Evolutionary conservation across 768 basidiomycete genomes (phyloP).

Genomic region (Paxillus involutus): DNA sequence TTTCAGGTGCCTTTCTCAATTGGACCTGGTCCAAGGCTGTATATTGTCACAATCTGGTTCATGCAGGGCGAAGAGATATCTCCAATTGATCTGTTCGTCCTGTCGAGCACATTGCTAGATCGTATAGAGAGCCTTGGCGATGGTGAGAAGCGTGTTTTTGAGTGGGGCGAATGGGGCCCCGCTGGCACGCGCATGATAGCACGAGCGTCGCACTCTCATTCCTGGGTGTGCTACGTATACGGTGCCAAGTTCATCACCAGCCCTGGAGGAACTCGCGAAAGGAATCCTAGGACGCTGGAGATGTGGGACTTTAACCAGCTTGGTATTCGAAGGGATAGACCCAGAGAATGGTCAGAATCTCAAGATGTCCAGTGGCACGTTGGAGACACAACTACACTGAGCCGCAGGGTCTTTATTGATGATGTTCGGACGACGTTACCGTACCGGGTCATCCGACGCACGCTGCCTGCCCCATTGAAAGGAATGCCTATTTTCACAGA

Average conservation of each 20-base stretch:
- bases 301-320: slow-evolving; percentile 55
- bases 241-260: slow-evolving; percentile 40
- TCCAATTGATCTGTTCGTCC: slow-evolving; percentile 43
- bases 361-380: slow-evolving; percentile 22
- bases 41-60: slow-evolving; percentile 47
- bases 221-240: slow-evolving; percentile 63
- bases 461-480: slow-evolving; percentile 11
- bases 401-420: slow-evolving; percentile 37
- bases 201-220: slow-evolving; percentile 34
- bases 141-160: slow-evolving; percentile 23
- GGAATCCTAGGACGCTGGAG: slow-evolving; percentile 27
- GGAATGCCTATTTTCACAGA: slow-evolving; percentile 17
- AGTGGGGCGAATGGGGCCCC: slow-evolving; percentile 57
- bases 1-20: slow-evolving; percentile 47
- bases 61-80: slow-evolving; percentile 24
- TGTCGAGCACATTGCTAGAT: slow-evolving; percentile 36
- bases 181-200: slow-evolving; percentile 42
- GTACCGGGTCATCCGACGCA: slow-evolving; percentile 38
- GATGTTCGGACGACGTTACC: slow-evolving; percentile 47
- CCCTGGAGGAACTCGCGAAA: slow-evolving; percentile 8
- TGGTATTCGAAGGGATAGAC: slow-evolving; percentile 31
- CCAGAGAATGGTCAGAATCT: background rate
- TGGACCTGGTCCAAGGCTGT: slow-evolving; percentile 42
- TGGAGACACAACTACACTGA: slow-evolving; percentile 25
- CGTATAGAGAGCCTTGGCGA: slow-evolving; percentile 19